Base-by-base conservation (phyloP, 75 land plant species). In the Adiantum capillusveneris region DNA sequence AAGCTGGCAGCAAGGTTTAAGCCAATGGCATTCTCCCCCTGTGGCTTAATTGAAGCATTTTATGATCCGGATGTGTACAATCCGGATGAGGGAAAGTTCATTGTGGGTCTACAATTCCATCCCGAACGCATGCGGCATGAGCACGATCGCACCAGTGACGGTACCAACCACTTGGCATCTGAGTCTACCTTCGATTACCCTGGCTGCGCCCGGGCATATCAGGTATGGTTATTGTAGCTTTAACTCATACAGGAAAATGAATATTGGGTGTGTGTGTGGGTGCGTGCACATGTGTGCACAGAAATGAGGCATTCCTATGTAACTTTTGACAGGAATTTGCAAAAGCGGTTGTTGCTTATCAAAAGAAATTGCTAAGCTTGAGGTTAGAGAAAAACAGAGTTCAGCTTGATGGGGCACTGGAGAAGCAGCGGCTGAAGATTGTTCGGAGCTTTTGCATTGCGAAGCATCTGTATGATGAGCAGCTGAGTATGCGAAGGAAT, bases 271-370 rank as follows among this genome's bases (percentile, higher is more conserved):
- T n/a, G n/a, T n/a, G n/a, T n/a, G n/a, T n/a, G n/a, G n/a, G n/a
- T n/a, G n/a, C n/a, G n/a, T n/a, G n/a, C n/a, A n/a, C n/a, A n/a
- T n/a, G n/a, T n/a, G n/a, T n/a, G n/a, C n/a, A n/a, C n/a, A n/a
- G n/a, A n/a, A n/a, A n/a, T n/a, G n/a, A n/a, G n/a, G n/a, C n/a
- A n/a, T n/a, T n/a, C n/a, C n/a, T n/a, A n/a, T n/a, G n/a, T n/a
- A n/a, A n/a, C n/a, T n/a, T n/a, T n/a, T n/a, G n/a, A n/a, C 77
- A 93, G 96, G 90, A 86, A 62, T 94, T 94, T 69, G 90, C 74
- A 13, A 89, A 79, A 65, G 98, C 96, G 1, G 98, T 88, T 44
- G 59, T 83, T 25, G 90, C 85, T 7, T 89, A 94, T 51, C 83
- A 86, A 58, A 86, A 83, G 81, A 88, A 79, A 79, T 62, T 79